Evolutionary conservation across 257 asterid species (phyloP).

Genomic region (Rauvolfia tetraphylla): DNA sequence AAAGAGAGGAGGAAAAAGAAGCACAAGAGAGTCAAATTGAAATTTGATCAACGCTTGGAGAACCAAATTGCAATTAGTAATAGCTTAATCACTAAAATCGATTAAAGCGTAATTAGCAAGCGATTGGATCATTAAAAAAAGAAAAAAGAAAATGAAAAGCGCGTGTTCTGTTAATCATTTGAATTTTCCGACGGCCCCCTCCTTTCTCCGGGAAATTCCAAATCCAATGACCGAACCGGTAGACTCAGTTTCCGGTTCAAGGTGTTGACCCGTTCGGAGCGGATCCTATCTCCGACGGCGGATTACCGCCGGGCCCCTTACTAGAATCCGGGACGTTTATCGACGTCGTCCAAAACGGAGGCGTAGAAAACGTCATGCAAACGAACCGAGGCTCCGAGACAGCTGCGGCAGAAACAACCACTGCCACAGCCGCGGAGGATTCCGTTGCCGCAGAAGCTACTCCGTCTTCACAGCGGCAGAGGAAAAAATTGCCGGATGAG

Average conservation of each 20-base stretch:
- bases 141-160: background rate
- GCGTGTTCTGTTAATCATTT: background rate
- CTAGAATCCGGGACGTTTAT: slow-evolving; percentile 30
- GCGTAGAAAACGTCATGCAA: background rate
- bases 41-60: background rate
- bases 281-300: slow-evolving; percentile 4
- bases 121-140: background rate
- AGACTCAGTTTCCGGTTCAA: slow-evolving; percentile 11
- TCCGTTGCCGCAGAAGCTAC: slow-evolving; percentile 5
- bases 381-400: background rate
- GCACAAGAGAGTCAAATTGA: background rate
- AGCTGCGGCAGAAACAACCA: slow-evolving; percentile 3
- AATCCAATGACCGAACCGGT: slow-evolving; percentile 16
- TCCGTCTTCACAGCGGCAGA: slow-evolving; percentile 17
- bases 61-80: background rate
- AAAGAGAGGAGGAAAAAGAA: no score
- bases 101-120: background rate
- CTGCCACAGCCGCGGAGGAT: slow-evolving; percentile 3
- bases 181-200: background rate
- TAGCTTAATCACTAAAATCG: background rate
- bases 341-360: slow-evolving; percentile 9
- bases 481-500: slow-evolving; percentile 17
- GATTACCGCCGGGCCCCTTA: slow-evolving; percentile 28
- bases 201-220: background rate
- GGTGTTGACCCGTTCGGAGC: background rate